Evolutionary conservation across 202 grass and related monocot species (phyloP).

Genomic region (Digitaria exilis): DNA sequence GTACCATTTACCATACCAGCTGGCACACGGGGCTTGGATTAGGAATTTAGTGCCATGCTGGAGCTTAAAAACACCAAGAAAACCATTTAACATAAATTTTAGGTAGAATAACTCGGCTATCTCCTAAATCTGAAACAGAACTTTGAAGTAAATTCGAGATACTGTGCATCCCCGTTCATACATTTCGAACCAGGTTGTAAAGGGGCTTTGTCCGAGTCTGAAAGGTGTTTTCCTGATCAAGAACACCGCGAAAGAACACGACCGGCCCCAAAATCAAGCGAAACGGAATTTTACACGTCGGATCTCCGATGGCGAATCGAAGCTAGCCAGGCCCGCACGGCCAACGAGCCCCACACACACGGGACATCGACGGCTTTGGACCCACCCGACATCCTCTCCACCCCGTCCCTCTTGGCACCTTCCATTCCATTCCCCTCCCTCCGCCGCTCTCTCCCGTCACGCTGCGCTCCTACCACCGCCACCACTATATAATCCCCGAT

Average conservation of each 20-base stretch:
- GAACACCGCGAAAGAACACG: not conserved
- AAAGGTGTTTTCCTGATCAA: not conserved
- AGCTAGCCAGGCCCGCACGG: conserved; percentile 19
- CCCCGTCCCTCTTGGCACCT: not conserved
- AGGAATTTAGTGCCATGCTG: not conserved
- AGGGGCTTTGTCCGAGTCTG: not conserved
- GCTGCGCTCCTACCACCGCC: conserved; percentile 7
- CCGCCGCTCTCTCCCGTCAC: not conserved
- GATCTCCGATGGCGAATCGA: conserved; percentile 40
- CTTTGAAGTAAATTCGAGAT: no score
- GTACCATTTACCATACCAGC: no score
- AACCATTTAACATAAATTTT: not conserved
- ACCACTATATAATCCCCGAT: conserved; percentile 43
- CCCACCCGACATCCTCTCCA: conserved; percentile 29
- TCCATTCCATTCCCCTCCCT: not conserved
- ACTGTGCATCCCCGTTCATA: not conserved
- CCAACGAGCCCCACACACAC: conserved; percentile 1
- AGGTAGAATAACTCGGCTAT: not conserved
- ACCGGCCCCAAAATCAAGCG: not conserved
- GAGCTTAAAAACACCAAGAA: not conserved
- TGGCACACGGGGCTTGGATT: not conserved
- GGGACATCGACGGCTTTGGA: conserved; percentile 26
- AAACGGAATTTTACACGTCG: conserved; percentile 26
- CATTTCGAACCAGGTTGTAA: not conserved
- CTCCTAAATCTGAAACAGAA: not conserved